Percentiles rank a stretch among this genome's conserved stretches.
These are phyloP conservation scores for Myriosclerotinia duriaeana DNA, from an alignment of 2,329 filamentous ascomycete species.

Conservation along the genomic window DNA sequence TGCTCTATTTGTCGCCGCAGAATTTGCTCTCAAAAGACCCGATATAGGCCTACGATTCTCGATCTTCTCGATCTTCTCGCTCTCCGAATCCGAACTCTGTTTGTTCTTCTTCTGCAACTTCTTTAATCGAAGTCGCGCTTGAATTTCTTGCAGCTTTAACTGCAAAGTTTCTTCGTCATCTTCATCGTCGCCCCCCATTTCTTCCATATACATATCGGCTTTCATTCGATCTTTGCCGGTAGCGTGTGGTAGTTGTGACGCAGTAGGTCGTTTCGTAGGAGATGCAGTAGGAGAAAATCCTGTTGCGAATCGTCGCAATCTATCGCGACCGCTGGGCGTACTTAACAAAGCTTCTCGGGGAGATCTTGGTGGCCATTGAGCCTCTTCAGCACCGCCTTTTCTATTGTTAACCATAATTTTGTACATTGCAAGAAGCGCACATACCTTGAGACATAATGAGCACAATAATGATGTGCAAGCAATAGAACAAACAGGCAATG, in stretches of 20 bases:
- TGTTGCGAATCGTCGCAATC: conserved; percentile 66
- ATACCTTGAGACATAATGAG: conserved; percentile 24
- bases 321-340: conserved; percentile 77
- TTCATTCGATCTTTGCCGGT: conserved; percentile 30
- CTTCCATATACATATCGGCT: conserved; percentile 41
- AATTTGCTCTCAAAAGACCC: conserved; percentile 30
- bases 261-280: conserved; percentile 51
- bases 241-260: conserved; percentile 28
- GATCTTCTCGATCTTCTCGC: conserved; percentile 25
- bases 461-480: conserved; percentile 13
- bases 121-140: conserved; percentile 84
- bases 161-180: conserved; percentile 86
- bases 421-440: conserved; percentile 9
- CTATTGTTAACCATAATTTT: conserved; percentile 9
- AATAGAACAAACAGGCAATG: conserved; percentile 13
- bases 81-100: conserved; percentile 38
- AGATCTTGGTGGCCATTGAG: conserved; percentile 64
- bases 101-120: conserved; percentile 68
- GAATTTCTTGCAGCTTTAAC: conserved; percentile 82
- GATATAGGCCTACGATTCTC: conserved; percentile 26
- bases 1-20: conserved; percentile 34
- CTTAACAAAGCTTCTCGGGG: conserved; percentile 63
- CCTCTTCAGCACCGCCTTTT: conserved; percentile 22
- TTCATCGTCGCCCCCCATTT: conserved; percentile 56
- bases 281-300: conserved; percentile 68